Percentiles rank a stretch among this genome's conserved stretches.
Conservation (phyloP, 257 asterid species). For the Nicotiana attenuata region DNA sequence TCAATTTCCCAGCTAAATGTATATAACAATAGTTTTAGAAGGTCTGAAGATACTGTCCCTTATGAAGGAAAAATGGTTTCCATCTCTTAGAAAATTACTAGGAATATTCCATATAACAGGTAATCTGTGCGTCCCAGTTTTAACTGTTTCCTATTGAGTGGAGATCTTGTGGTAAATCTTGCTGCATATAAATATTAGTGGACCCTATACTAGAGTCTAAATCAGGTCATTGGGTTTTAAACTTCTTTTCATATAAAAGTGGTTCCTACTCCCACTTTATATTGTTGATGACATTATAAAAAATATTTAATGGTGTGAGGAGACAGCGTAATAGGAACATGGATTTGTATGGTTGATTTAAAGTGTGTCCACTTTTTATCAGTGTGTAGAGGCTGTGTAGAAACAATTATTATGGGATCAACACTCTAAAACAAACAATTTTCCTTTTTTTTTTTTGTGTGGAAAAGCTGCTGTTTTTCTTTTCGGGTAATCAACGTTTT, state of each 20-base stretch:
- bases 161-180: neutral
- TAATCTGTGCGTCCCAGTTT: neutral
- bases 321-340: neutral
- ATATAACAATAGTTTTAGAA: neutral
- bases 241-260: neutral
- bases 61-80: conserved; percentile 2
- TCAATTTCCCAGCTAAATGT: neutral
- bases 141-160: neutral
- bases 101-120: neutral
- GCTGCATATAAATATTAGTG: neutral
- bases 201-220: neutral
- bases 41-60: neutral
- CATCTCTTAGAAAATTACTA: neutral
- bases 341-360: too few relatives aligned
- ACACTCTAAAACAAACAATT: neutral
- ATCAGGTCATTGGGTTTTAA: neutral
- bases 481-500: neutral
- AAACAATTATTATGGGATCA: neutral
- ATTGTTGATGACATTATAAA: neutral
- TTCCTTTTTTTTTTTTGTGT: neutral
- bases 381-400: neutral
- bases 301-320: neutral
- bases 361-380: neutral
- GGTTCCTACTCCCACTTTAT: neutral
- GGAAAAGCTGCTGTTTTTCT: neutral